Evolutionary conservation across 192 early-diverging fungal genomes (phyloP).

Genomic region (Diversispora epigaea): DNA sequence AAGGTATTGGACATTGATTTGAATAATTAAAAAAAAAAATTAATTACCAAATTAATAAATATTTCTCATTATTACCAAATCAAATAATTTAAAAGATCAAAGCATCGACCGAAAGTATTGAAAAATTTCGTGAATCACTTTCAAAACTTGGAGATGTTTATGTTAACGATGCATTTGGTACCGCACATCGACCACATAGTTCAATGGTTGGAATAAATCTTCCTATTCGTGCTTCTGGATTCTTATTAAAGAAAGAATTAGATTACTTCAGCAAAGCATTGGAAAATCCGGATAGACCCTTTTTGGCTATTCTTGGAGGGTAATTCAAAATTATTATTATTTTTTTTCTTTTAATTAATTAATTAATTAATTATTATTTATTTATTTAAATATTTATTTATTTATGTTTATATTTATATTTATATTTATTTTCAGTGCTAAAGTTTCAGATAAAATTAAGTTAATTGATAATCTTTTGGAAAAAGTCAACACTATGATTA

Average conservation of each 20-base stretch:
- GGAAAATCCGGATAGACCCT: slow-evolving; percentile 89
- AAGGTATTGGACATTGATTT: slow-evolving; percentile 47
- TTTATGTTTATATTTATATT: too few species aligned
- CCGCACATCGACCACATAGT: slow-evolving; percentile 97
- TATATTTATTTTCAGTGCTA: slow-evolving; percentile 59
- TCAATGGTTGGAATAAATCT: slow-evolving; percentile 96
- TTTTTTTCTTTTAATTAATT: slow-evolving; percentile 14
- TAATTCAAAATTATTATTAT: slow-evolving; percentile 31
- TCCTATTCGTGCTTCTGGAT: slow-evolving; percentile 86
- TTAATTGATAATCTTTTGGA: slow-evolving; percentile 97
- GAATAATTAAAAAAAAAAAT: neutral
- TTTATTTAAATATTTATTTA: slow-evolving; percentile 9
- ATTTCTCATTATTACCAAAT: neutral
- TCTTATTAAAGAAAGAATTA: slow-evolving; percentile 98
- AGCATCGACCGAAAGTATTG: slow-evolving; percentile 77
- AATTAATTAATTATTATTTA: slow-evolving; percentile 1
- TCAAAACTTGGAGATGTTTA: slow-evolving; percentile 93
- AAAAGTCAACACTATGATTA: slow-evolving; percentile 86
- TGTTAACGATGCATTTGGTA: slow-evolving; percentile 99
- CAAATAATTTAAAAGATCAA: slow-evolving; percentile 56
- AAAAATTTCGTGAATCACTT: slow-evolving; percentile 87
- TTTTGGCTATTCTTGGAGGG: slow-evolving; percentile 95
- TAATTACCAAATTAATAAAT: neutral
- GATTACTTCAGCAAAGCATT: slow-evolving; percentile 98
- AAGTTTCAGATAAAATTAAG: slow-evolving; percentile 98